Base-by-base conservation (phyloP, 306 rosid species). In the Inga leiocalycina region DNA sequence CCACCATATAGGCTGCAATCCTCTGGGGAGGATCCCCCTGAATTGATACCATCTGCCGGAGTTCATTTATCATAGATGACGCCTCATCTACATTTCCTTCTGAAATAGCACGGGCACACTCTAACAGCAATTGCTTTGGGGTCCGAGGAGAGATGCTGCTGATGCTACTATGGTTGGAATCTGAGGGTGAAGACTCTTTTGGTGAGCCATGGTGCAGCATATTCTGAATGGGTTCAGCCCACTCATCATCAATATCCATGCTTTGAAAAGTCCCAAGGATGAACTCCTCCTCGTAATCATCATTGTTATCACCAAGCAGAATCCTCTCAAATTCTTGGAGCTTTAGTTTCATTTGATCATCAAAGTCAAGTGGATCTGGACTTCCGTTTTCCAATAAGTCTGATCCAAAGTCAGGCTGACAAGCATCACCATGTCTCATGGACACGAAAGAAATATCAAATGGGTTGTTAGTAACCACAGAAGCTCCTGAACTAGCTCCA, bases 1-100 rank as follows among this genome's bases (percentile, higher is more conserved):
- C 99, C 56, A 94, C 97, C 98, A 96, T 94, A 89, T 96, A 96
- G 32, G 99, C 99, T 57, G 99, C 99, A 79, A 91, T 96, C 89
- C 99, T 91, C 76, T 93, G 94, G n/a, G 93, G 81, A 76, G 99
- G 99, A 82, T 94, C 99, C 80, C 98, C 99, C 54, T 92, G 97
- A 82, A 96, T 89, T 3, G 98, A 92, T 75, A 94, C 99, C 88
- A 87, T 88, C 81, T 88, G 89, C 62, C 98, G 87, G 70, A 96
- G 94, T 84, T 89, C 77, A 70, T 86, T 86, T 68, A 94, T 91
- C 94, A 89, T 96, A 39, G 83, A 82, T 4, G 91, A 90, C 12
- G 94, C 94, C 70, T 80, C 92, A 84, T 81, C 86, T 8, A 75
- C 52, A 82, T 94, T 86, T 64, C 96, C 98, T 52, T 94, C 95